Base-by-base conservation (phyloP, 2,329 filamentous ascomycete species). In the Aspergillus sp. region DNA sequence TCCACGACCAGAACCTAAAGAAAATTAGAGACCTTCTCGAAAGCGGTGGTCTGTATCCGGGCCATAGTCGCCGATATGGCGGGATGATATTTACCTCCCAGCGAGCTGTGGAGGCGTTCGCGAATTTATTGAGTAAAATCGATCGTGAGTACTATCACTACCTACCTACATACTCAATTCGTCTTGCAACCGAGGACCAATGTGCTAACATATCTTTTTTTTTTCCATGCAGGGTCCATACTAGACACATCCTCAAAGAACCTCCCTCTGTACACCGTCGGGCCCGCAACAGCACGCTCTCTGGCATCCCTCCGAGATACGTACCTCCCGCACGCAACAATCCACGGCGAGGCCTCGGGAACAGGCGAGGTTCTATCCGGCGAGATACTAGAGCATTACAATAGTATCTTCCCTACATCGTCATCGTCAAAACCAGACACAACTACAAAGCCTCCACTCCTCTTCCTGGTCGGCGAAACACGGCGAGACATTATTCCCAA, bases 381-480 rank as follows among this genome's bases (percentile, higher is more conserved):
- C 5, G 89, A 88, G 68, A 97, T 99, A 53, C 80, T 96, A 5
- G 76, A 86, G 2, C 89, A 96, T 70, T 96, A 96, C 69, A 84
- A 82, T 53, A 57, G 58, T 7, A 60, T 80, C 0, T 55, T 63
- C 45, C 2, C 26, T 30, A 30, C 26, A 30, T 30, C 26, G 26
- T 30, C 48, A 26, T 13, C 24, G n/a, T 24, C 34, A 38, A 7
- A 49, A 38, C 17, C 18, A 15, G 26, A 11, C 26, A 17, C 36
- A 53, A 48, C 48, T 36, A 67, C 22, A 67, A 57, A 65, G 44
- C 86, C 82, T 0, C 83, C 89, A 0, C 73, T 98, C 5, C 77
- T 98, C 1, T 99, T 98, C 72, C 83, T 96, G 13, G 92, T 96
- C 0, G 95, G 95, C 18, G 93, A 97, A 71, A 90, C 93, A 70